Base-by-base conservation (phyloP, 2,329 filamentous ascomycete species). In the Cordyceps fumosorosea region DNA sequence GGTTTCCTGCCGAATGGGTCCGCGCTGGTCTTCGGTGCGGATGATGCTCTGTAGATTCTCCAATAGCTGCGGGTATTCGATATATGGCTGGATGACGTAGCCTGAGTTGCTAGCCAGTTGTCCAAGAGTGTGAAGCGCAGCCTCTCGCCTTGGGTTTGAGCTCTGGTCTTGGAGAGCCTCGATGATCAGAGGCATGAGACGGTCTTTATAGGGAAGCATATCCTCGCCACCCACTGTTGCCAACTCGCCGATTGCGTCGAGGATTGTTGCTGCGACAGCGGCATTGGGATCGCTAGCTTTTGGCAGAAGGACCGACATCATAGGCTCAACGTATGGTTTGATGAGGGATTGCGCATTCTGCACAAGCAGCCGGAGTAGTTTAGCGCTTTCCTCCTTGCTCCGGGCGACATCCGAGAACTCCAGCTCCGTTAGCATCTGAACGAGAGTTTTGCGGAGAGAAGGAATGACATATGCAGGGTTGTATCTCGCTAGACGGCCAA, bases 401-500 rank as follows among this genome's bases (percentile, higher is more conserved):
- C 91, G 86, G 8, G 93, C 84, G 57, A 93, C 95, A 72, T 96
- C 96, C 7, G 95, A 96, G 70, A 97, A 98, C 69, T 96, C 93
- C 24, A 99, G 88, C 70, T 97, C 93, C 0, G 95, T 99, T 64
- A 99, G 83, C 74, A 99, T 88, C 75, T 99, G 96, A 63, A 99
- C 93, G 29, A 99, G 84, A 6, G 96, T 89, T 75, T 99, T 99
- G 65, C 95, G 89, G 45, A 99, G 76, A 0, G 95, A 96, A 1
- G 96, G 95, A 69, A 99, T 96, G 67, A 99, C 93, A 74, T 99
- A 99, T 63, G 96, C 96, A 1, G 95, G 96, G 67, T 99, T 99
- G 66, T 92, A 88, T 58, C 86, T 84, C 0, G 95, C 96, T 62
- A 99, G 80, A 14, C 96, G 91, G 37, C 95, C 96, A 69, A 99